These are phyloP conservation scores for Phytophthora gonapodyides DNA, from an alignment of 352 stramenopile species.

Conservation along the genomic window DNA sequence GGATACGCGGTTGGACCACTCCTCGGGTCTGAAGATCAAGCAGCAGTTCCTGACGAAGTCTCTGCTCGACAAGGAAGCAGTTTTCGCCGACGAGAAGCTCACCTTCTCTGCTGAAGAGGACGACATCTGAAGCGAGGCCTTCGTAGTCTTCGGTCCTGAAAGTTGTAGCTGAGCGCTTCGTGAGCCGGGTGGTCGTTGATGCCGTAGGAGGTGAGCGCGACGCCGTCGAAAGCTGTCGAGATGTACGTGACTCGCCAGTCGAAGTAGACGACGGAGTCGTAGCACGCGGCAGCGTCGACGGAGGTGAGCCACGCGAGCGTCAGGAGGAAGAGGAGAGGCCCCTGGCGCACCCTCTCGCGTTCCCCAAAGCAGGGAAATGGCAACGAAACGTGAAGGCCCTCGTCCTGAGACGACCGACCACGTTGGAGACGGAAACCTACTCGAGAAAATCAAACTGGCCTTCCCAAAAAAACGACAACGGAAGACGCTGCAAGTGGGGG, in stretches of 20 bases:
- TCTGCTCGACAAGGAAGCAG: slow-evolving; percentile 52
- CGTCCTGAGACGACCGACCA: too few relatives aligned
- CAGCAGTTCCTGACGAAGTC: slow-evolving; percentile 44
- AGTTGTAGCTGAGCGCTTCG: slow-evolving; percentile 34
- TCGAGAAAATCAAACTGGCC: too few relatives aligned
- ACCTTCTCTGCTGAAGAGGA: slow-evolving; percentile 42
- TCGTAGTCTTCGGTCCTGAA: slow-evolving; percentile 65
- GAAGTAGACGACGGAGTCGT: slow-evolving; percentile 17
- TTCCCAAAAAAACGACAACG: too few relatives aligned
- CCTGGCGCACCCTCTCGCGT: too few relatives aligned
- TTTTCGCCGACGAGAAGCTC: slow-evolving; percentile 62
- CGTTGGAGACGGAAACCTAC: too few relatives aligned
- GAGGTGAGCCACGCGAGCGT: background rate
- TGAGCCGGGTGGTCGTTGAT: slow-evolving; percentile 25
- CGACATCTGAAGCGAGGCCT: slow-evolving; percentile 48
- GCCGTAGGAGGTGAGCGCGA: slow-evolving; percentile 19
- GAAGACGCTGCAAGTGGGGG: too few relatives aligned
- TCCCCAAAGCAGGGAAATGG: too few relatives aligned
- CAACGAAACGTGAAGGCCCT: too few relatives aligned
- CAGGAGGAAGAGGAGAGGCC: background rate
- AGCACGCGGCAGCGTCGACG: slow-evolving; percentile 6
- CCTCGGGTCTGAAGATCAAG: slow-evolving; percentile 42
- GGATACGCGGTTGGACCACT: slow-evolving; percentile 46
- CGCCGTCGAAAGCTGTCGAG: slow-evolving; percentile 26
- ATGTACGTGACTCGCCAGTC: slow-evolving; percentile 21